Evolutionary conservation across 2,329 filamentous ascomycete genomes (phyloP), one percentile per base, ranked within the genome.

Genomic region (Sporothrix globosa): DNA sequence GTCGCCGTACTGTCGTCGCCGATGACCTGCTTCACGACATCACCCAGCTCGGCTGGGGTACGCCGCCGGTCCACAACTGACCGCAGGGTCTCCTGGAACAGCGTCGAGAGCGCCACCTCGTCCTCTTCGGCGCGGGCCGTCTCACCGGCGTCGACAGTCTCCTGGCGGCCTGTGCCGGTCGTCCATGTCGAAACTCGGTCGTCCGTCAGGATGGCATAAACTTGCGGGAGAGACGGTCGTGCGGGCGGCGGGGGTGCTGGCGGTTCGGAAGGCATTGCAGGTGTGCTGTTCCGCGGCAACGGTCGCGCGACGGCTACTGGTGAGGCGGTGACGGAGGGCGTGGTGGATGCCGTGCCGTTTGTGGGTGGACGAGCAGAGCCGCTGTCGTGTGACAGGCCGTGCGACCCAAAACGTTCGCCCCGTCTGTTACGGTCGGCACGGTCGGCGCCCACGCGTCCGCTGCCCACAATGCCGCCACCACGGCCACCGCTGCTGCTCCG

Each of bases 61-160:
- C 97, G 80, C 65, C 89, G 87, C 54, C 85, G 86, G 76, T 93
- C 90, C 14, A 96, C 81, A 21, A 90, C 89, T 46, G 92, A 89
- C 72, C 90, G 89, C 48, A 96, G 87, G 50, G 97, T 86, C 78
- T 99, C 96, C 81, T 97, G 92, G 75, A 94, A 93, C 27, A 97
- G 82, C 17, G 86, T 86, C 41, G 90, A 89, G 50, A 97, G 82
- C 70, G 88, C 87, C 60, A 90, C 83, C 9, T 87, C 82, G 76
- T 96, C 90, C 74, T 91, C 88, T 74, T 91, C 86, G 48, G 87
- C 82, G 75, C 88, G 87, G 63, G 90, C 89, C 74, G 89, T 84
- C 56, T 86, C 79, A 30, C 90, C 91, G 75, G 87, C 84, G 27
- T 88, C 85, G 24, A 95, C 80, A 14, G 97, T 82, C 34, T 88